Evolutionary conservation across 805 yeast genomes (phyloP).

Genomic region (Kazachstania africana): DNA sequence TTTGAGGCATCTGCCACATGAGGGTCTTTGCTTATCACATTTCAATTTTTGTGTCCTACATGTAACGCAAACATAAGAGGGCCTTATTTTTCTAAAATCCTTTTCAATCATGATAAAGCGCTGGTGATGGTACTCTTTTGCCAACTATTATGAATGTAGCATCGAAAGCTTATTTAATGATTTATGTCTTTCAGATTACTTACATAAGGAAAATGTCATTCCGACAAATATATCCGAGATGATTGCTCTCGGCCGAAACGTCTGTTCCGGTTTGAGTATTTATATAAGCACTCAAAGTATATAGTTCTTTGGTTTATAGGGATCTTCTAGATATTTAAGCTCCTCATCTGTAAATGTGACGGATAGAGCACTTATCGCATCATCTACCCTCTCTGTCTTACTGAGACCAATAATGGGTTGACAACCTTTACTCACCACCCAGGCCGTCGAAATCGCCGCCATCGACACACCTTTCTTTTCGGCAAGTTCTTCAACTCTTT

Average conservation of each 20-base stretch:
- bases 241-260: no score
- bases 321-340: constrained; percentile 10
- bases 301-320: constrained; percentile 2
- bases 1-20: constrained; percentile 10
- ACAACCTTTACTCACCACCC: constrained; percentile 41
- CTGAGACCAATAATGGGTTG: constrained; percentile 45
- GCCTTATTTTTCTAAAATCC: constrained; percentile 7
- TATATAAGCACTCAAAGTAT: no score
- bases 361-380: constrained; percentile 33
- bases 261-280: no score
- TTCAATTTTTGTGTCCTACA: constrained; percentile 11
- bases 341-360: constrained; percentile 28
- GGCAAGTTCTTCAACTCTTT: constrained; percentile 46
- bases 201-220: no score
- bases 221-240: no score
- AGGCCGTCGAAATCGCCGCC: constrained; percentile 44
- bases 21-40: constrained; percentile 15
- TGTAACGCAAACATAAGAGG: constrained; percentile 9
- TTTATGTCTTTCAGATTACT: no score
- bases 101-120: no score
- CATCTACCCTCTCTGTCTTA: constrained; percentile 38
- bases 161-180: no score
- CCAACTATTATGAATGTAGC: no score
- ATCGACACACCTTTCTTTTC: constrained; percentile 35
- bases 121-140: no score